phyloP scores from a whole-genome alignment of 2,329 filamentous ascomycete genomes.

The Talaromyces atroroseus region DNA sequence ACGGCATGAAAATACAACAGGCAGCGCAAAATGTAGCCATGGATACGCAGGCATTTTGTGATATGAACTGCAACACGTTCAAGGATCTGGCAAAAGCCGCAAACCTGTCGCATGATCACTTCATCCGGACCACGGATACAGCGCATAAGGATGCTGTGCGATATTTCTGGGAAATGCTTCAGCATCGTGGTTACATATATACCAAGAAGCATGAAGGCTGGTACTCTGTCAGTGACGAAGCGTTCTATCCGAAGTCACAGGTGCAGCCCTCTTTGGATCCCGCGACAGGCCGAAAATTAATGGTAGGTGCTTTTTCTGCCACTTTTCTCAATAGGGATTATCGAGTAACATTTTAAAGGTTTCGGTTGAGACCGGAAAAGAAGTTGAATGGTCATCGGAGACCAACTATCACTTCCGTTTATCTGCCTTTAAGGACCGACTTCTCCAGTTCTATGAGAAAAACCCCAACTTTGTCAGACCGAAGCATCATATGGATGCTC shows the following conservation, averaged over 20 bases:
- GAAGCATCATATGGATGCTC: slow-evolving; percentile 64
- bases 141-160: slow-evolving; percentile 79
- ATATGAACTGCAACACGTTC: slow-evolving; percentile 75
- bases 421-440: slow-evolving; percentile 69
- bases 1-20: slow-evolving; percentile 72
- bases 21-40: slow-evolving; percentile 2
- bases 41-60: slow-evolving; percentile 79
- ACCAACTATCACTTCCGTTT: slow-evolving; percentile 92
- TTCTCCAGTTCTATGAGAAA: slow-evolving; percentile 72
- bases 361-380: slow-evolving; percentile 79
- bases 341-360: slow-evolving; percentile 34
- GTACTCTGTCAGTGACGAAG: slow-evolving; percentile 96
- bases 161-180: slow-evolving; percentile 79
- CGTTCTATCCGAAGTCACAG: slow-evolving; percentile 77
- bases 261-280: slow-evolving; percentile 72
- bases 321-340: no score
- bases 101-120: slow-evolving; percentile 71
- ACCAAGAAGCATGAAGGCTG: slow-evolving; percentile 83
- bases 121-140: slow-evolving; percentile 84
- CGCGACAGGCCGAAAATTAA: slow-evolving; percentile 73
- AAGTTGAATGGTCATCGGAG: slow-evolving; percentile 92
- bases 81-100: slow-evolving; percentile 64
- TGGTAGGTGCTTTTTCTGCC: slow-evolving; percentile 44
- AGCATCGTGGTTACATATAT: slow-evolving; percentile 73
- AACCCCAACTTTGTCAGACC: slow-evolving; percentile 78